These are phyloP conservation scores for Xylariaceae sp. DNA, from an alignment of 2,329 filamentous ascomycete species.

Conservation along the genomic window DNA sequence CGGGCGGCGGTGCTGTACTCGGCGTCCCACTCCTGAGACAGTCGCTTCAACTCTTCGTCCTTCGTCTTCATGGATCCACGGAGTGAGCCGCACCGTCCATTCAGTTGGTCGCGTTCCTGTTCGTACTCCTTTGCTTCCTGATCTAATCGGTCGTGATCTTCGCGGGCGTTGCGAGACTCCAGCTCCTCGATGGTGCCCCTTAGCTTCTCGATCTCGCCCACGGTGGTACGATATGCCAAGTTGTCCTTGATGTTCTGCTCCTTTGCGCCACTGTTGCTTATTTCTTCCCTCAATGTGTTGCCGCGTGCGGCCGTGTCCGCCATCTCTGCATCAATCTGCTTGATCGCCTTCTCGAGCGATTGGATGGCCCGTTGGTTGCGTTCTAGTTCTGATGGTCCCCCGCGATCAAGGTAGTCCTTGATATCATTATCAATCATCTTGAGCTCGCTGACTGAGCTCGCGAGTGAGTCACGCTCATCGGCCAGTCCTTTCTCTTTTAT, in stretches of 20 bases:
- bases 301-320: constrained; percentile 58
- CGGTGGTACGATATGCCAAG: constrained; percentile 71
- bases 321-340: constrained; percentile 60
- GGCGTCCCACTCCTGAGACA: constrained; percentile 73
- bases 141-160: constrained; percentile 70
- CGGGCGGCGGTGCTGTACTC: constrained; percentile 77
- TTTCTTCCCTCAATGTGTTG: constrained; percentile 69
- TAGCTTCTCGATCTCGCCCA: constrained; percentile 60
- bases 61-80: constrained; percentile 77
- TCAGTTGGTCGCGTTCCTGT: constrained; percentile 57
- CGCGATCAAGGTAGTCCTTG: constrained; percentile 66
- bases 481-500: constrained; percentile 65
- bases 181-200: constrained; percentile 64
- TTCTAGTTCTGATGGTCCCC: constrained; percentile 64
- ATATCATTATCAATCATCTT: constrained; percentile 71
- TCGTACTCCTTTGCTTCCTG: constrained; percentile 62
- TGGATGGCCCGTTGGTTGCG: constrained; percentile 63
- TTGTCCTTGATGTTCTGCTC: constrained; percentile 88
- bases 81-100: constrained; percentile 65
- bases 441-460: constrained; percentile 69
- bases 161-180: constrained; percentile 70
- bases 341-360: constrained; percentile 57
- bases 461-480: constrained; percentile 62
- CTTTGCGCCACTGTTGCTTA: constrained; percentile 71
- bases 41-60: constrained; percentile 66